A percentile compares a stretch with the other conserved stretches of the same genome.
phyloP scores from a whole-genome alignment of 228 moss, liverwort and hornwort species.

The Sphagnum magellanicum region DNA sequence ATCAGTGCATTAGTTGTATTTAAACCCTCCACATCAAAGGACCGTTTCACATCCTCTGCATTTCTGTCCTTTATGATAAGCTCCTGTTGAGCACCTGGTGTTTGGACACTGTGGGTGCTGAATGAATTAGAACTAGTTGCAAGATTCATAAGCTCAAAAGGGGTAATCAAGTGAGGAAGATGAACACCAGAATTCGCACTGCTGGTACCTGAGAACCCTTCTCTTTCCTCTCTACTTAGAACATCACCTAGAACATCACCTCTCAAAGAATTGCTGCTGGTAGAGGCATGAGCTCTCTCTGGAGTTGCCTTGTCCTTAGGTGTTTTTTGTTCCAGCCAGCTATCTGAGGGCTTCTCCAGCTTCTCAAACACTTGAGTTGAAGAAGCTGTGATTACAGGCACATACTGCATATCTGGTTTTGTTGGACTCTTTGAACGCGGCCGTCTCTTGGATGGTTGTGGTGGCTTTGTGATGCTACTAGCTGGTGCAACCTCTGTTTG shows the following conservation, averaged over 20 bases:
- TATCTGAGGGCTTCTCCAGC: slow-evolving; percentile 26
- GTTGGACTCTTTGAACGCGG: slow-evolving; percentile 40
- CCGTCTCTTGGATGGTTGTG: slow-evolving; percentile 12
- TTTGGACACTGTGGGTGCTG: slow-evolving; percentile 36
- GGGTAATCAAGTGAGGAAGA: slow-evolving; percentile 74
- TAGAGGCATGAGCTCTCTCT: slow-evolving; percentile 21
- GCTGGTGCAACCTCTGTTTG: slow-evolving; percentile 15
- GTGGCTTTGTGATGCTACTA: slow-evolving; percentile 9
- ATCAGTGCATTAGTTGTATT: slow-evolving; percentile 17
- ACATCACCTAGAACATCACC: slow-evolving; percentile 25
- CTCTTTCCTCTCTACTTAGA: slow-evolving; percentile 33
- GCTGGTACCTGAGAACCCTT: slow-evolving; percentile 30
- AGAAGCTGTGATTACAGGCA: slow-evolving; percentile 18
- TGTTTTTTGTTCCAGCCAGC: slow-evolving; percentile 23
- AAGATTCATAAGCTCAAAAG: slow-evolving; percentile 85
- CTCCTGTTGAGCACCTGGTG: slow-evolving; percentile 19
- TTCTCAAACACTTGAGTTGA: slow-evolving; percentile 26
- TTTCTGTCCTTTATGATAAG: slow-evolving; percentile 25
- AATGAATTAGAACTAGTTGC: slow-evolving; percentile 52
- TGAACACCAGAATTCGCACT: slow-evolving; percentile 22
- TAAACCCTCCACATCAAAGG: slow-evolving; percentile 18
- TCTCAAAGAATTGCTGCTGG: slow-evolving; percentile 26
- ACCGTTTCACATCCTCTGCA: slow-evolving; percentile 9
- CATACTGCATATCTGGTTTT: slow-evolving; percentile 23
- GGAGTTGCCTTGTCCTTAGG: slow-evolving; percentile 15